These are phyloP conservation scores for Pestalotiopsis fici DNA, from an alignment of 2,329 filamentous ascomycete genomes.

Conservation along the genomic window DNA sequence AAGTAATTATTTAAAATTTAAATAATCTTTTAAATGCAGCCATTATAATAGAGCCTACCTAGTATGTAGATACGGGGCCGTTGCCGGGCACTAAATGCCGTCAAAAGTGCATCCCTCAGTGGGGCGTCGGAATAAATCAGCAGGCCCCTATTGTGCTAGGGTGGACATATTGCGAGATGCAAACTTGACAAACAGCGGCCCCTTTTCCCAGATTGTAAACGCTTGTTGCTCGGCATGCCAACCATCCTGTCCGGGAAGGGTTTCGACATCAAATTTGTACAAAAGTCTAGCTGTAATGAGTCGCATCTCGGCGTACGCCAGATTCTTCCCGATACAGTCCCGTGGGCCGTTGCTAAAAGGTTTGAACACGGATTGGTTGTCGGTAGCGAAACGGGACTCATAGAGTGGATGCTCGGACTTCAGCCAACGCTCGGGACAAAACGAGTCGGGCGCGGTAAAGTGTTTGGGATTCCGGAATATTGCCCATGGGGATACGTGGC, in stretches of 20 bases:
- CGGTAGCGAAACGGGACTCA: conserved; percentile 10
- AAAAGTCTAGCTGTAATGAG: conserved; percentile 33
- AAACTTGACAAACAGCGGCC: conserved; percentile 1
- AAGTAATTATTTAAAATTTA: no score
- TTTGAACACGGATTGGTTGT: conserved; percentile 15
- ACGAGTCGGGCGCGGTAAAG: conserved; percentile 41
- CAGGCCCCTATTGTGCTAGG: no score
- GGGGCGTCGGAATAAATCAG: no score
- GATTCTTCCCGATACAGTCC: conserved; percentile 21
- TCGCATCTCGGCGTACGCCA: conserved; percentile 36
- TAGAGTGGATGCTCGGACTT: conserved; percentile 13
- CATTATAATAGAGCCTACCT: no score
- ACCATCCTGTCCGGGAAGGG: conserved; percentile 19
- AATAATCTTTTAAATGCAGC: no score
- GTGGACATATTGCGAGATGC: neutral
- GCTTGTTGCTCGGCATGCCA: conserved; percentile 5
- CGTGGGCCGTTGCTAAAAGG: conserved; percentile 19
- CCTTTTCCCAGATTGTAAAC: conserved; percentile 5
- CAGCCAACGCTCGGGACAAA: conserved; percentile 18
- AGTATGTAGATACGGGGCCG: no score
- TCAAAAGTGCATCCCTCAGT: no score
- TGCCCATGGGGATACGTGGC: conserved; percentile 45
- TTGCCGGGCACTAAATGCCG: no score
- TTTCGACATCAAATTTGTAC: conserved; percentile 33
- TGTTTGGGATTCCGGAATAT: conserved; percentile 39